Conservation (phyloP, 2,329 filamentous ascomycete species). For the Hypomyces rosellus region DNA sequence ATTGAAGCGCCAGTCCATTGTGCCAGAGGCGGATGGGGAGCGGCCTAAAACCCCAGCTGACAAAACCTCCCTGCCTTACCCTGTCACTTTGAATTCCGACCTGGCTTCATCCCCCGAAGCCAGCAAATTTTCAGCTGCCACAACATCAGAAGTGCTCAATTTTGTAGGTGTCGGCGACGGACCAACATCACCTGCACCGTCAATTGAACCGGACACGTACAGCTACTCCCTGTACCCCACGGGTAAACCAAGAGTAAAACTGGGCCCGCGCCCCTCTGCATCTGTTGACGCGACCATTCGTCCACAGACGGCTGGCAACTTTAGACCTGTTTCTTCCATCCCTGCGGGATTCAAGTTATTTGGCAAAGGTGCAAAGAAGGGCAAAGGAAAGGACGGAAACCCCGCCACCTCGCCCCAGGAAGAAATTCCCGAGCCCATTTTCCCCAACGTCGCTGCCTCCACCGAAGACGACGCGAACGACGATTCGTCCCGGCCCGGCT, state of each 20-base stretch:
- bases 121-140: slow-evolving; percentile 41
- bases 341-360: slow-evolving; percentile 73
- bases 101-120: slow-evolving; percentile 45
- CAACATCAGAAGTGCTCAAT: slow-evolving; percentile 43
- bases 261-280: slow-evolving; percentile 75
- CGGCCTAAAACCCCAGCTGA: slow-evolving; percentile 24
- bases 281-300: slow-evolving; percentile 59
- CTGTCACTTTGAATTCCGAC: slow-evolving; percentile 46
- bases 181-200: slow-evolving; percentile 40
- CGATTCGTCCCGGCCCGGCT: slow-evolving; percentile 30
- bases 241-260: slow-evolving; percentile 75
- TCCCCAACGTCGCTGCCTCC: slow-evolving; percentile 30
- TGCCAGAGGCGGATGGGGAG: slow-evolving; percentile 37
- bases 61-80: slow-evolving; percentile 18
- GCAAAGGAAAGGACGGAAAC: slow-evolving; percentile 21
- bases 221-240: slow-evolving; percentile 43
- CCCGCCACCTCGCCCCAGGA: slow-evolving; percentile 26
- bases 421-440: slow-evolving; percentile 30
- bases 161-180: slow-evolving; percentile 43
- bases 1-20: slow-evolving; percentile 51
- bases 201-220: slow-evolving; percentile 44
- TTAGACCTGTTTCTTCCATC: slow-evolving; percentile 69
- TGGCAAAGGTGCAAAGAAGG: slow-evolving; percentile 50
- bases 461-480: slow-evolving; percentile 25
- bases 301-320: slow-evolving; percentile 55